A percentile compares a stretch with the other conserved stretches of the same genome.
Evolutionary conservation across 2,329 filamentous ascomycete species (phyloP).

Genomic region (Thielaviopsis ethacetica): DNA sequence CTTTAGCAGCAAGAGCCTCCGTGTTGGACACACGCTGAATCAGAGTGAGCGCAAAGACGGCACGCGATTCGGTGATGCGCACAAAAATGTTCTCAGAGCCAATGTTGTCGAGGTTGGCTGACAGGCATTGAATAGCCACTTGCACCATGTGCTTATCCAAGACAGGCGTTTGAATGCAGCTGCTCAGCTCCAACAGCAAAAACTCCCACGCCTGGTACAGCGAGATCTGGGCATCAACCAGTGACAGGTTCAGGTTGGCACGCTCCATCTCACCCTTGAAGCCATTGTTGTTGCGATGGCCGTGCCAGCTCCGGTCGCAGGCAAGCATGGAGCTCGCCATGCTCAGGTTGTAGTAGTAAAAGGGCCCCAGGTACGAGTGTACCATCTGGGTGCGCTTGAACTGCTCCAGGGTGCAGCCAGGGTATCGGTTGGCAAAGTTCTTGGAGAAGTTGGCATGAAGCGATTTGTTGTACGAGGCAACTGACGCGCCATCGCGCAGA

Average conservation of each 20-base stretch:
- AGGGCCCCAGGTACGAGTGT: constrained; percentile 48
- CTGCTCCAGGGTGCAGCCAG: constrained; percentile 53
- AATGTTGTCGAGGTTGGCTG: constrained; percentile 55
- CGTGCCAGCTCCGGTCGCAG: constrained; percentile 65
- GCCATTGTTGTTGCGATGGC: constrained; percentile 46
- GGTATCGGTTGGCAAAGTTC: constrained; percentile 69
- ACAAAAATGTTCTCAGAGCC: constrained; percentile 71
- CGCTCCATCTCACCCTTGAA: constrained; percentile 70
- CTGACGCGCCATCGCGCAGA: constrained; percentile 57
- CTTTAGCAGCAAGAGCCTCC: constrained; percentile 31
- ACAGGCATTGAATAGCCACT: constrained; percentile 61
- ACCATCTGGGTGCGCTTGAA: constrained; percentile 63
- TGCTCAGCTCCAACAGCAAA: constrained; percentile 68
- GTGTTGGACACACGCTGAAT: constrained; percentile 60
- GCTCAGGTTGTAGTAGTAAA: constrained; percentile 72
- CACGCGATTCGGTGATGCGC: constrained; percentile 56
- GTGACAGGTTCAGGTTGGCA: constrained; percentile 78
- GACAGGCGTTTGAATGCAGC: constrained; percentile 34
- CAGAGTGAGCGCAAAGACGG: constrained; percentile 67
- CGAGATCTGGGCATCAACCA: constrained; percentile 80
- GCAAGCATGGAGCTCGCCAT: constrained; percentile 60
- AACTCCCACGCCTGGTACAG: constrained; percentile 84
- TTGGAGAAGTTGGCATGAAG: constrained; percentile 70
- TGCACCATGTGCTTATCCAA: constrained; percentile 56
- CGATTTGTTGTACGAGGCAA: constrained; percentile 74